phyloP scores from a whole-genome alignment of 2,329 filamentous ascomycete species.

The Stylonectria norvegica region DNA sequence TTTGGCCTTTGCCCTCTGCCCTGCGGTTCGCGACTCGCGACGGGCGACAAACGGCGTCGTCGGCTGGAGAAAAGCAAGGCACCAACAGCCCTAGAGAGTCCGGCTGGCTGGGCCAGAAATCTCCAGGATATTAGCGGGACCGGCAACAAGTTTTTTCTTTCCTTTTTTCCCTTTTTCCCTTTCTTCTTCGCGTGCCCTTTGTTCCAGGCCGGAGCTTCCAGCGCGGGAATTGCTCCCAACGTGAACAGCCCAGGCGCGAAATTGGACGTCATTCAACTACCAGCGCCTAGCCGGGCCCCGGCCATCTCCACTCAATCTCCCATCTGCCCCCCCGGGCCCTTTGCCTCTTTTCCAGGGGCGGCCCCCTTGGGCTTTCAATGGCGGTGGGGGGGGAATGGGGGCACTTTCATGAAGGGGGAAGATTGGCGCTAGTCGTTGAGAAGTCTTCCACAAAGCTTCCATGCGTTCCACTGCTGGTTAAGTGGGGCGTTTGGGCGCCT shows the following conservation, averaged over 20 bases:
- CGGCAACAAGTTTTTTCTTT: constrained; percentile 2
- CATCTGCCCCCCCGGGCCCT: constrained; percentile 1
- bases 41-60: no score
- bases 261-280: constrained; percentile 28
- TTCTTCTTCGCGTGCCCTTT: not conserved
- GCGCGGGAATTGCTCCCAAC: no score
- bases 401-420: constrained; percentile 12
- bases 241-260: no score
- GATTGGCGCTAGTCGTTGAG: constrained; percentile 17
- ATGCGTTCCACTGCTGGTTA: constrained; percentile 29
- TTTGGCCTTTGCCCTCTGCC: no score
- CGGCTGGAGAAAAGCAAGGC: no score
- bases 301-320: constrained; percentile 19
- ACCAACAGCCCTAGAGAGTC: no score
- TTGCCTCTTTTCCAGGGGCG: constrained; percentile 7
- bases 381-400: not conserved
- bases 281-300: constrained; percentile 10
- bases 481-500: constrained; percentile 16
- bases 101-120: no score
- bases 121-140: no score
- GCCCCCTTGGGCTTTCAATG: not conserved
- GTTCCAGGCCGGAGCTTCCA: no score
- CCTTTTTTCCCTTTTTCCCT: constrained; percentile 4
- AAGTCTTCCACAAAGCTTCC: constrained; percentile 25
- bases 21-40: no score